Conservation (phyloP, 164 flowering plant species). For the Sedum album region DNA sequence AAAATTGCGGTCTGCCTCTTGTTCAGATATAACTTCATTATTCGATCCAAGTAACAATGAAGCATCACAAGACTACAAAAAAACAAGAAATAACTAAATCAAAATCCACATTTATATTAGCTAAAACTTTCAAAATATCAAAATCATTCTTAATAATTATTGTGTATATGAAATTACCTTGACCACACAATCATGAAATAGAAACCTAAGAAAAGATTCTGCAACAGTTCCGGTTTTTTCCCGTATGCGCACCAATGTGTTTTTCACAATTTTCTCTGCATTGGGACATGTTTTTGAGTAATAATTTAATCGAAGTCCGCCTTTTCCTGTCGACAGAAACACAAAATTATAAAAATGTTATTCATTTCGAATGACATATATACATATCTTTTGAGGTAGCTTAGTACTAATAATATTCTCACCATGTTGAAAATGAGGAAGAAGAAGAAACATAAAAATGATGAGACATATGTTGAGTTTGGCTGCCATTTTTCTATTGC, state of each 20-base stretch:
- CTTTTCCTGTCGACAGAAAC: neutral
- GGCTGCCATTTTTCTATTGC: too few species aligned
- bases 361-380: neutral
- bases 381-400: neutral
- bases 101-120: neutral
- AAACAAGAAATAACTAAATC: neutral
- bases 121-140: too few species aligned
- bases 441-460: neutral
- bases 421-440: neutral
- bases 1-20: slow-evolving; percentile 45
- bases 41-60: slow-evolving; percentile 47
- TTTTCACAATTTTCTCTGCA: neutral
- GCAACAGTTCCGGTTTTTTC: neutral
- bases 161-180: neutral
- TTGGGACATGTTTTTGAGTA: neutral
- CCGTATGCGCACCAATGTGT: neutral
- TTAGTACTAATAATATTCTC: neutral
- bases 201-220: neutral
- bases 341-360: neutral
- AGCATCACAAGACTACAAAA: slow-evolving; percentile 71
- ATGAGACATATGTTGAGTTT: too few species aligned
- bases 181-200: slow-evolving; percentile 5
- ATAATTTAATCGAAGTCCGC: neutral
- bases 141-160: too few species aligned
- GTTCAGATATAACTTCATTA: slow-evolving; percentile 40